Conservation (phyloP, 352 stramenopile species). For the Globisporangium radiosum region DNA sequence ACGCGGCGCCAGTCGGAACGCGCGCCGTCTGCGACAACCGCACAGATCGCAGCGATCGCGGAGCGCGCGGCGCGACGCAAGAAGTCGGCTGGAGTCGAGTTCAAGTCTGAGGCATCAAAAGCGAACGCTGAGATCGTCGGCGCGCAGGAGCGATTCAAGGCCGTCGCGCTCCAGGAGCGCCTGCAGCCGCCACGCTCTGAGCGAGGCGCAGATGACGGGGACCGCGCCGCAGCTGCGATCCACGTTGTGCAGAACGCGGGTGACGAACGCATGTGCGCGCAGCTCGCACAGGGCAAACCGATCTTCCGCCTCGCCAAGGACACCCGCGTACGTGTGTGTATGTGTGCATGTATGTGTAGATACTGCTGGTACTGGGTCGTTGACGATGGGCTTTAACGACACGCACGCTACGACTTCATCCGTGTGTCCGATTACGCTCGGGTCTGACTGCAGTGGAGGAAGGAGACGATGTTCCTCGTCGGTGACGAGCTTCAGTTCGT, state of each 20-base stretch:
- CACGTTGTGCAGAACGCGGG: neutral
- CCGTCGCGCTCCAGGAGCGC: neutral
- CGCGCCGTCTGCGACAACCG: slow-evolving; percentile 5
- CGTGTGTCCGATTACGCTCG: neutral
- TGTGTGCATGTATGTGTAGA: neutral
- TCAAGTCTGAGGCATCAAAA: slow-evolving; percentile 7
- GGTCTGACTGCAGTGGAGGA: slow-evolving; percentile 19
- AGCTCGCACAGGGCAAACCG: slow-evolving; percentile 12
- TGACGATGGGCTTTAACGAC: no score
- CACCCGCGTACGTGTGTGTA: slow-evolving; percentile 3
- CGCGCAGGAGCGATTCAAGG: slow-evolving; percentile 6
- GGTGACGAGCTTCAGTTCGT: slow-evolving; percentile 25
- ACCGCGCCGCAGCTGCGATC: neutral
- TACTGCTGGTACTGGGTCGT: neutral
- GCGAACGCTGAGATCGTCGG: neutral
- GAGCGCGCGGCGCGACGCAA: slow-evolving; percentile 6
- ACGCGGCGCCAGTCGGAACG: slow-evolving; percentile 12
- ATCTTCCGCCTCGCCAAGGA: slow-evolving; percentile 17
- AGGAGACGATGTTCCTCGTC: slow-evolving; percentile 24
- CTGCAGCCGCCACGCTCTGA: slow-evolving; percentile 1
- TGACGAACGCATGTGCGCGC: slow-evolving; percentile 4
- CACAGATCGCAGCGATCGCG: slow-evolving; percentile 3
- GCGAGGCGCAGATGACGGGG: neutral
- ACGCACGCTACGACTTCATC: neutral
- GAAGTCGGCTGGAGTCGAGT: slow-evolving; percentile 9